Evolutionary conservation across 1,139 yeast genomes (phyloP), one percentile per base, ranked within the genome.

Genomic region (Lodderomyces oxycetoniae): DNA sequence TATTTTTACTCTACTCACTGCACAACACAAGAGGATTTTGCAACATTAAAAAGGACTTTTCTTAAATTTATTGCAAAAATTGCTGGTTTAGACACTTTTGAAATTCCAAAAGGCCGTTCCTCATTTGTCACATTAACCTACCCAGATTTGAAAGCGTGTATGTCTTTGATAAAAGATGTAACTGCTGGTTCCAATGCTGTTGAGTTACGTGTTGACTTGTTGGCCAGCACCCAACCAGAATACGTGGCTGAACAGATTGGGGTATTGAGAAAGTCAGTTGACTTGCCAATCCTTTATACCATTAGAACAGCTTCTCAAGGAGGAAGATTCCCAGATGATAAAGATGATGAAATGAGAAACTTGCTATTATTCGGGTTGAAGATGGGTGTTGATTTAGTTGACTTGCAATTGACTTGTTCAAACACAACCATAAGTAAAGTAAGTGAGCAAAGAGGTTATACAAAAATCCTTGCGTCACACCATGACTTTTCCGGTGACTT

Each of bases 1-100:
- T 74, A 76, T 49, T 87, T 83, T 63, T 87, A 73, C 61, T 79
- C 95, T 2, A 76, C 87, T 19, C 87, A 81, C 47, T 83, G 94
- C 55, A 57, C 66, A 4, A 63, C 61, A 16, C 72, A 68, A 24
- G 57, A 52, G 10, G 86, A 84, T 45, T 77, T 83, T 47, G 61
- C 59, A 33, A 69, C 63, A 35, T 67, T 87, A 50, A 74, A 79
- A 54, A 63, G 59, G 32, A 73, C 86, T 1, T 79, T 88, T 53
- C 63, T 69, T 16, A 61, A 63, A 17, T 88, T 73, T 52, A 61
- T 84, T 43, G 61, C 66, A 33, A 74, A 72, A 27, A 77, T 87
- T 38, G 76, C 87, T 25, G 95, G 96, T 9, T 51, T 55, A n/a
- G 52, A 58, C 22, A 39, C 43, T 13, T 48, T 57, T 11, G 50